Evolutionary conservation across 768 basidiomycete genomes (phyloP).

Genomic region (Tricholomella constricta): DNA sequence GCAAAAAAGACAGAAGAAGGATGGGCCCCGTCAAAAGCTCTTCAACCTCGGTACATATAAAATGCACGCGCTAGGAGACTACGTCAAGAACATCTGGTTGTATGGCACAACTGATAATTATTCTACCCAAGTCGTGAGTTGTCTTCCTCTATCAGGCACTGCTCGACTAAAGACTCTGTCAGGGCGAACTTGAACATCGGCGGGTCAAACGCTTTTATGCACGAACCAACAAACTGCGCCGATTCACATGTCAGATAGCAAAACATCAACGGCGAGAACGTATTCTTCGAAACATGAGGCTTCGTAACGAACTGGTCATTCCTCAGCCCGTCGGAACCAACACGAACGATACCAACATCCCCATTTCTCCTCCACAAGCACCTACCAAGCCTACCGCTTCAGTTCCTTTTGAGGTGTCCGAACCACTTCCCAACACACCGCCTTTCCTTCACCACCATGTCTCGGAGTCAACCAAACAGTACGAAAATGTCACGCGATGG

Average conservation of each 20-base stretch:
- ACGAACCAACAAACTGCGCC: slow-evolving; percentile 26
- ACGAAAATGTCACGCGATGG: too few relatives aligned
- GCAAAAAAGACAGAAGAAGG: too few relatives aligned
- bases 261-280: slow-evolving; percentile 9
- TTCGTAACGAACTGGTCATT: too few relatives aligned
- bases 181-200: slow-evolving; percentile 41
- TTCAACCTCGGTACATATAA: slow-evolving; percentile 36
- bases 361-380: too few relatives aligned
- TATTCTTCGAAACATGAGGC: not conserved
- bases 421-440: too few relatives aligned
- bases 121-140: slow-evolving; percentile 35
- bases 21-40: too few relatives aligned
- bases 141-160: not conserved
- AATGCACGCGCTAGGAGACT: slow-evolving; percentile 34
- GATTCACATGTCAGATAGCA: slow-evolving; percentile 25
- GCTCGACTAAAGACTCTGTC: not conserved
- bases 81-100: slow-evolving; percentile 19
- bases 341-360: too few relatives aligned
- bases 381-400: too few relatives aligned
- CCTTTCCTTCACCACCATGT: too few relatives aligned
- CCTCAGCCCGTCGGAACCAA: too few relatives aligned
- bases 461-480: too few relatives aligned
- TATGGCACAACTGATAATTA: slow-evolving; percentile 40
- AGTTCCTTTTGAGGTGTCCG: too few relatives aligned
- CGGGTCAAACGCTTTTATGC: slow-evolving; percentile 34